A percentile compares a stretch with the other conserved stretches of the same genome.
These are phyloP conservation scores for Neurospora sp. DNA, from an alignment of 495 filamentous ascomycete genomes.

Conservation along the genomic window DNA sequence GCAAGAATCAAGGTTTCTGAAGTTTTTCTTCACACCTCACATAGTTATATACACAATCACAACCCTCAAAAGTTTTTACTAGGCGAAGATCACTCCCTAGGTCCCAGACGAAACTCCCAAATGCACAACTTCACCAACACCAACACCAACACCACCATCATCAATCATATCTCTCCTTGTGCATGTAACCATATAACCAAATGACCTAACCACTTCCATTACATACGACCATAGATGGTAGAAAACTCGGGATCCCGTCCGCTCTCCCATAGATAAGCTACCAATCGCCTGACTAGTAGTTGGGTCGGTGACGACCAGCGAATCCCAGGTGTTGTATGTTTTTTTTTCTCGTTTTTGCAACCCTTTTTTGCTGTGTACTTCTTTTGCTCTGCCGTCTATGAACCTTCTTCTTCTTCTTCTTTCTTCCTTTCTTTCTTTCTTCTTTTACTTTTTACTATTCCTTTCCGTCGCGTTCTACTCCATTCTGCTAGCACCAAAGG, in stretches of 20 bases:
- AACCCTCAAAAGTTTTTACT: background rate
- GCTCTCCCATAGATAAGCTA: conserved; percentile 23
- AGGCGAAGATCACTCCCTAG: background rate
- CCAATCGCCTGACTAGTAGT: conserved; percentile 23
- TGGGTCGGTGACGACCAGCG: conserved; percentile 40
- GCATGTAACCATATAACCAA: background rate
- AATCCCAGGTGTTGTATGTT: conserved; percentile 38
- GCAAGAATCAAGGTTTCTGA: background rate
- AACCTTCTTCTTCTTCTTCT: too few relatives aligned
- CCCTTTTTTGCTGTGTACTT: background rate
- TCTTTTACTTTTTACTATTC: too few relatives aligned
- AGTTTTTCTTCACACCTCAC: background rate
- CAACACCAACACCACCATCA: background rate
- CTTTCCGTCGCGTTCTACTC: background rate
- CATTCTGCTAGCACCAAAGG: background rate
- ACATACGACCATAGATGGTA: background rate
- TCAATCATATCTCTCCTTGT: background rate
- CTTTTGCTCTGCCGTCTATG: too few relatives aligned
- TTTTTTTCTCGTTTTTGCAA: background rate
- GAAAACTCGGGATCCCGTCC: background rate
- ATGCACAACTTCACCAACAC: background rate
- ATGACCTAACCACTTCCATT: background rate
- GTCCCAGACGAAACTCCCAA: background rate
- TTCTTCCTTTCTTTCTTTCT: too few relatives aligned
- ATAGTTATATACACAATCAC: background rate